Percentiles rank a stretch among this genome's conserved stretches.
These are phyloP conservation scores for Biscogniauxia mediterranea DNA, from an alignment of 2,329 filamentous ascomycete species.

Conservation along the genomic window DNA sequence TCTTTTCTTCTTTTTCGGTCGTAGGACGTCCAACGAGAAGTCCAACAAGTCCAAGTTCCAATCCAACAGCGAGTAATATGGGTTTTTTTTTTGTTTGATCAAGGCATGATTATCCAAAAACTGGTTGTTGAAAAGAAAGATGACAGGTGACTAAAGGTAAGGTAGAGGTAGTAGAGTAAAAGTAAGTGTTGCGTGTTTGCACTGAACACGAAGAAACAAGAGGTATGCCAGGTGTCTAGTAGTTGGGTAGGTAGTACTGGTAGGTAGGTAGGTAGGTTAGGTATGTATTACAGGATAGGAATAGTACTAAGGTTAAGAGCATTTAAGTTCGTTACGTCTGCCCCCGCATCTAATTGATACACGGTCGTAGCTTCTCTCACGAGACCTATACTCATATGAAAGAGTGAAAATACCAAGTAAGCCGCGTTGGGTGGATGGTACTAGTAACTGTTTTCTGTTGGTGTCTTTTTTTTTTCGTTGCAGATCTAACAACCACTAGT, in stretches of 20 bases:
- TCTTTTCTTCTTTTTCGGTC: not conserved
- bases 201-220: no score
- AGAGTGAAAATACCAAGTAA: not conserved
- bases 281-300: no score
- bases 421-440: not conserved
- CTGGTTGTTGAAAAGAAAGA: conserved; percentile 2
- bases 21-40: not conserved
- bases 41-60: conserved; percentile 5
- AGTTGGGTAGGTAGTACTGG: no score
- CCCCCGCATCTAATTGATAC: no score
- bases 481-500: not conserved
- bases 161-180: no score
- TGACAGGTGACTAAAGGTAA: no score
- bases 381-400: no score
- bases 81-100: not conserved
- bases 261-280: no score
- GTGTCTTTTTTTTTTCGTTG: not conserved
- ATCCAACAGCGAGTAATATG: conserved; percentile 10
- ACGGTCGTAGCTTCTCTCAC: no score
- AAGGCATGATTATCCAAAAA: conserved; percentile 14
- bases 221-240: no score
- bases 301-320: no score
- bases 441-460: not conserved
- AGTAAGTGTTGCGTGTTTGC: not conserved
- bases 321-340: no score